Evolutionary conservation across 2,329 filamentous ascomycete species (phyloP).

Genomic region (Exutisphaerella laricina): DNA sequence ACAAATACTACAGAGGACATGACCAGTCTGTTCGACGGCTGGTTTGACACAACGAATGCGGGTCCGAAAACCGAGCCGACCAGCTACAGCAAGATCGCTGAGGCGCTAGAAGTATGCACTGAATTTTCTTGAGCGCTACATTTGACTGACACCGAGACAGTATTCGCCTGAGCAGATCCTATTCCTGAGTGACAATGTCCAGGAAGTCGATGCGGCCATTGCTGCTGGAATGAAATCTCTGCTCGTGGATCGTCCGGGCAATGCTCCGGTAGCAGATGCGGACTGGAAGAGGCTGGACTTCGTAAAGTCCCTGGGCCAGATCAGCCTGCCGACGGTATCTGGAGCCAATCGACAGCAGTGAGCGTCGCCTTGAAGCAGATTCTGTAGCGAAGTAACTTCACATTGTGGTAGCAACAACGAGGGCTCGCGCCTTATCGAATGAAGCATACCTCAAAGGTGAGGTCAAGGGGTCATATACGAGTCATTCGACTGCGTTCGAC

Average conservation of each 20-base stretch:
- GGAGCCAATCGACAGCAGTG: too few relatives aligned
- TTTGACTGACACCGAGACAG: constrained; percentile 28
- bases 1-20: constrained; percentile 55
- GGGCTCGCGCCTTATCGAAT: too few relatives aligned
- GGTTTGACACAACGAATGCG: constrained; percentile 70
- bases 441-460: too few relatives aligned
- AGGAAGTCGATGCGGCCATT: constrained; percentile 45
- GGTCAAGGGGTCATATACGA: too few relatives aligned
- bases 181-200: constrained; percentile 77
- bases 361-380: too few relatives aligned
- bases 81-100: constrained; percentile 64
- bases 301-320: constrained; percentile 24
- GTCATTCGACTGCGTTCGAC: too few relatives aligned
- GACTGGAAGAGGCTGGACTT: constrained; percentile 34
- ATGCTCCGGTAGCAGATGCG: constrained; percentile 54
- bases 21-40: constrained; percentile 55
- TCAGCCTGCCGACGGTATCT: too few relatives aligned
- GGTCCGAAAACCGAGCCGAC: constrained; percentile 62
- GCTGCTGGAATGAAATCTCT: constrained; percentile 40
- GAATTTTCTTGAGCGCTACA: background rate
- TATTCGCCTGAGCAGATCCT: constrained; percentile 53
- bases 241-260: constrained; percentile 59
- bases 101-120: constrained; percentile 34
- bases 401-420: too few relatives aligned
- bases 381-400: too few relatives aligned